Evolutionary conservation across 106 monocot genomes (phyloP), one percentile per base, ranked within the genome.

Genomic region (Narthecium ossifragum): DNA sequence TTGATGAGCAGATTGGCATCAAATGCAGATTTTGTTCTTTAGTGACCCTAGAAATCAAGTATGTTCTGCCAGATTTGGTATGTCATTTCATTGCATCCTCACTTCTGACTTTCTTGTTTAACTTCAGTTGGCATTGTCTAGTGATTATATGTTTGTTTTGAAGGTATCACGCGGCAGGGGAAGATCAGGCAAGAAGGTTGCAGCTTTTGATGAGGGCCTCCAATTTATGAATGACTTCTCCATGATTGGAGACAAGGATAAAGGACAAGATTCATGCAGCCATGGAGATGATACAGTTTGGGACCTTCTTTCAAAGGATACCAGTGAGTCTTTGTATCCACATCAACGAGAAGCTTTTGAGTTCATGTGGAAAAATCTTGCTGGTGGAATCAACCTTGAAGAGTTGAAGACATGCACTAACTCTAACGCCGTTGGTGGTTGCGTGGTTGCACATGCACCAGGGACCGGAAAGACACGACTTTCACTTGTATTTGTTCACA

Each of bases 341-440:
- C 84, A 92, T 65, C 88, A 92, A 61, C 68, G 33, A 10, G 84
- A 88, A 57, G 92, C 80, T 55, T 84, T 92, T 26, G 92, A 92
- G 21, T 83, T 80, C 64, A 73, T 80, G 64, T 83, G 78, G 83
- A 70, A 23, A 53, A 78, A 76, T 38, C 25, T 72, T 11, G 70
- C 63, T 63, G 76, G 75, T 25, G 69, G 60, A 12, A 60, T 70
- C 50, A 50, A 56, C 17, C 71, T 88, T 24, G 34, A 72, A 23
- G 60, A 60, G 24, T 31, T 72, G 26, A 72, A 69, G 60, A 15
- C 58, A 25, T 1, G 37, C 10, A 12, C 41, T 28, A 29, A 11
- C 2, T 33, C 26, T 27, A 66, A 61, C 47, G 60, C 3, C 26
- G 50, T 51, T 26, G 78, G 76, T 59, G 79, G 74, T 6, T 79